phyloP scores from a whole-genome alignment of 768 basidiomycete genomes.

The Lentinula aciculospora region DNA sequence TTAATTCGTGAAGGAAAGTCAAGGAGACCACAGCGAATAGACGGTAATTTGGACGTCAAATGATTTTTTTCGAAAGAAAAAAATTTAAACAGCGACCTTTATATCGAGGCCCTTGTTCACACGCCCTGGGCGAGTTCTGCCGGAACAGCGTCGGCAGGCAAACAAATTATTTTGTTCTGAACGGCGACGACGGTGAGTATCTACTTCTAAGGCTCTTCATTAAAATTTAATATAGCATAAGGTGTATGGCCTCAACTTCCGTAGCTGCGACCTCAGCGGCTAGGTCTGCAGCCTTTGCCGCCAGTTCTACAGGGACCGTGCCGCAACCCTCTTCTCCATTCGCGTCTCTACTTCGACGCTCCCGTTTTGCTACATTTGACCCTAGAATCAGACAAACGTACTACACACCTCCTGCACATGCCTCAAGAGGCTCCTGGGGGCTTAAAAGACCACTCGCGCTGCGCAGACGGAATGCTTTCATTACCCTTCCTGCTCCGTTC shows the following conservation, averaged over 20 bases:
- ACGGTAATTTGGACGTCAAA: conserved; percentile 85
- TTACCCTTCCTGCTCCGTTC: conserved; percentile 54
- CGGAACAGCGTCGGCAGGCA: neutral
- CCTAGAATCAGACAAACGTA: conserved; percentile 76
- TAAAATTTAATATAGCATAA: neutral
- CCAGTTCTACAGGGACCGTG: neutral
- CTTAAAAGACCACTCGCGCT: conserved; percentile 77
- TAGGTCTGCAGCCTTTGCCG: conserved; percentile 9
- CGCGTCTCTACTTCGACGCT: conserved; percentile 69
- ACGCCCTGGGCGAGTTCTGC: neutral
- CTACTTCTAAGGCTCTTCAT: neutral
- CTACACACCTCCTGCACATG: conserved; percentile 60
- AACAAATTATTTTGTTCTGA: neutral
- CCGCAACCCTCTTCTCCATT: conserved; percentile 58
- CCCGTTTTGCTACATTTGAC: conserved; percentile 78
- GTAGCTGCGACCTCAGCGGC: conserved; percentile 3
- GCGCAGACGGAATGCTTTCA: conserved; percentile 55
- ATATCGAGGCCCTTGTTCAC: conserved; percentile 13
- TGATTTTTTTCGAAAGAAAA: conserved; percentile 20
- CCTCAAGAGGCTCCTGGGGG: conserved; percentile 78
- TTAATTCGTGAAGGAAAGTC: conserved; percentile 47
- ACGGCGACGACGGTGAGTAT: neutral
- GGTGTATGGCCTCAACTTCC: conserved; percentile 12
- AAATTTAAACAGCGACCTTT: conserved; percentile 13
- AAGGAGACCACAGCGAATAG: conserved; percentile 44